Percentiles rank a stretch among this genome's conserved stretches.
Evolutionary conservation across 2,329 filamentous ascomycete species (phyloP).

Genomic region (Curvularia eragrostidis): DNA sequence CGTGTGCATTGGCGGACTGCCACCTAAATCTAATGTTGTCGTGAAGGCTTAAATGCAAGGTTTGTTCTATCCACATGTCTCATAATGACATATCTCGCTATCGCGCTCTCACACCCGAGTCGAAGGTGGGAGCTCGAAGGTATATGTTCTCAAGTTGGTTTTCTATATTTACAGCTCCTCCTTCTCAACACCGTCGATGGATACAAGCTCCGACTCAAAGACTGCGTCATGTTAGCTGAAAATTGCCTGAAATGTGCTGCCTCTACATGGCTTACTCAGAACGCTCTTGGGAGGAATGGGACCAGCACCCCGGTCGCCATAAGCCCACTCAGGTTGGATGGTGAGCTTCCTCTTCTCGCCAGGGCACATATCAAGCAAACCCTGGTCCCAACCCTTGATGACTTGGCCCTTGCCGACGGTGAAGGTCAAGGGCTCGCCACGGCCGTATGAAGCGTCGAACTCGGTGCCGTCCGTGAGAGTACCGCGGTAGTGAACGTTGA

Average conservation of each 20-base stretch:
- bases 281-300: slow-evolving; percentile 87
- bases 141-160: neutral
- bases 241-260: neutral
- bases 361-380: slow-evolving; percentile 92
- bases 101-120: neutral
- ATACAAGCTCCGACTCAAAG: slow-evolving; percentile 89
- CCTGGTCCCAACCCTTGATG: slow-evolving; percentile 96
- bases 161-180: slow-evolving; percentile 46
- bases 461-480: slow-evolving; percentile 71
- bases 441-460: slow-evolving; percentile 70
- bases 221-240: slow-evolving; percentile 58
- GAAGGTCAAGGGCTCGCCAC: slow-evolving; percentile 79
- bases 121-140: neutral
- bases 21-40: neutral
- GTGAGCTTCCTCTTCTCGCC: slow-evolving; percentile 93
- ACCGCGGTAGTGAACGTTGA: slow-evolving; percentile 84
- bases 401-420: slow-evolving; percentile 82
- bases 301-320: slow-evolving; percentile 78
- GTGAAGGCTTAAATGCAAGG: neutral
- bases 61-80: neutral
- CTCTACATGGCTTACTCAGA: slow-evolving; percentile 62
- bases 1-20: neutral
- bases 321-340: slow-evolving; percentile 85
- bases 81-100: neutral
- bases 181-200: slow-evolving; percentile 73